Conservation (phyloP, 2,329 filamentous ascomycete species). For the Cytospora paraplurivora region DNA sequence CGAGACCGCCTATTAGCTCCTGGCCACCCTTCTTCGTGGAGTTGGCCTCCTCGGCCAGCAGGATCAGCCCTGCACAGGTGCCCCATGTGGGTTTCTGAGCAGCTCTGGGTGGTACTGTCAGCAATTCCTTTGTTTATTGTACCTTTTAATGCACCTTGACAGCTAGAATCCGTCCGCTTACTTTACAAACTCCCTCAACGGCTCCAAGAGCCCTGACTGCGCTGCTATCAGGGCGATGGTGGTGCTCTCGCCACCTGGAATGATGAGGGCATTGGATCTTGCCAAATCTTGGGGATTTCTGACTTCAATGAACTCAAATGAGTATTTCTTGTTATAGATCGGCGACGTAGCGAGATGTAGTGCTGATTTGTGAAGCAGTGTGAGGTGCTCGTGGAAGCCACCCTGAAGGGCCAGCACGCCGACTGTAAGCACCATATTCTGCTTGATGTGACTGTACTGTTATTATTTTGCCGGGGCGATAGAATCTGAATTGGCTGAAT, state of each 20-base stretch:
- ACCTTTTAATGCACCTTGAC: too few species aligned
- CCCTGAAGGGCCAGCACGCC: constrained; percentile 81
- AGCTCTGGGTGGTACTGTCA: constrained; percentile 52
- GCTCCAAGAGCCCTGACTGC: constrained; percentile 78
- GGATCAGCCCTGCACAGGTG: constrained; percentile 91
- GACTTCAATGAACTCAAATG: constrained; percentile 73
- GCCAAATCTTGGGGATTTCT: constrained; percentile 72
- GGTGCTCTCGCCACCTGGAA: constrained; percentile 94
- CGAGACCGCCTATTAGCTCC: constrained; percentile 87
- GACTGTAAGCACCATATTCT: constrained; percentile 47
- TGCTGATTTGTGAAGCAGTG: constrained; percentile 71
- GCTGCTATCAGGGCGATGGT: constrained; percentile 87
- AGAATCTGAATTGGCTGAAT: background rate
- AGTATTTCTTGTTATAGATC: constrained; percentile 31
- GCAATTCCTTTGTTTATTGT: background rate
- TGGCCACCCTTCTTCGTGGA: constrained; percentile 88
- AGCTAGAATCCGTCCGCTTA: constrained; percentile 45
- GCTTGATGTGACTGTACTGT: background rate
- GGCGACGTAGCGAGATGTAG: constrained; percentile 43
- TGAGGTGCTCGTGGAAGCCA: constrained; percentile 86
- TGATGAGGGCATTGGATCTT: constrained; percentile 78
- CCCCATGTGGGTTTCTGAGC: constrained; percentile 87
- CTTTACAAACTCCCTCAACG: constrained; percentile 89
- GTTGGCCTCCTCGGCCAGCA: constrained; percentile 86
- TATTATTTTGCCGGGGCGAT: constrained; percentile 1